Evolutionary conservation across 1,139 yeast species (phyloP).

Genomic region (Yamadazyma spencermartinsiae): DNA sequence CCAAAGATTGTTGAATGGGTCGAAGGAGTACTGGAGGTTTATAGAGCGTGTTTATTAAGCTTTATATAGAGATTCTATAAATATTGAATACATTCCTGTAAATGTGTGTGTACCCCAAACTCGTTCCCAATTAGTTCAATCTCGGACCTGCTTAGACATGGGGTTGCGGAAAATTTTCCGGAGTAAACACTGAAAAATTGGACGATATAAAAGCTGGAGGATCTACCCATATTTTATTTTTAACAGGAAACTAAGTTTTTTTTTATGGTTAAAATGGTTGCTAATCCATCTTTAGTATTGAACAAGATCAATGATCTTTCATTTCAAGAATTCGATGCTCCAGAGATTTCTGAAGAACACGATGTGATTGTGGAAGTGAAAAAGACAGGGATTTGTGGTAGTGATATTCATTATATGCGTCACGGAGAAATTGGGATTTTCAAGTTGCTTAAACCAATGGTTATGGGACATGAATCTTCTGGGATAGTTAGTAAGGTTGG

Average conservation of each 20-base stretch:
- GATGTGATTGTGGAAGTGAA: conserved; percentile 76
- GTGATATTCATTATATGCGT: conserved; percentile 80
- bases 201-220: conserved; percentile 3
- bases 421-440: conserved; percentile 83
- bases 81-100: too few relatives aligned
- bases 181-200: conserved; percentile 7
- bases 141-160: not conserved
- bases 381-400: conserved; percentile 84
- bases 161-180: conserved; percentile 5
- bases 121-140: not conserved
- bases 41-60: too few relatives aligned
- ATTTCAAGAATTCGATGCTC: conserved; percentile 66
- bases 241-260: not conserved
- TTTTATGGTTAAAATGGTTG: conserved; percentile 15
- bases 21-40: too few relatives aligned
- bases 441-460: conserved; percentile 64
- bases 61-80: too few relatives aligned
- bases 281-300: conserved; percentile 71
- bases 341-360: conserved; percentile 58
- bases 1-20: too few relatives aligned
- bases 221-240: not conserved
- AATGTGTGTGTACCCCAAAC: not conserved
- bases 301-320: conserved; percentile 62
- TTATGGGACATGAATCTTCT: conserved; percentile 75
- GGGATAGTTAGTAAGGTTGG: conserved; percentile 75